Conservation (phyloP, 1,284 basidiomycete species). For the Leccinum pallidistipes region DNA sequence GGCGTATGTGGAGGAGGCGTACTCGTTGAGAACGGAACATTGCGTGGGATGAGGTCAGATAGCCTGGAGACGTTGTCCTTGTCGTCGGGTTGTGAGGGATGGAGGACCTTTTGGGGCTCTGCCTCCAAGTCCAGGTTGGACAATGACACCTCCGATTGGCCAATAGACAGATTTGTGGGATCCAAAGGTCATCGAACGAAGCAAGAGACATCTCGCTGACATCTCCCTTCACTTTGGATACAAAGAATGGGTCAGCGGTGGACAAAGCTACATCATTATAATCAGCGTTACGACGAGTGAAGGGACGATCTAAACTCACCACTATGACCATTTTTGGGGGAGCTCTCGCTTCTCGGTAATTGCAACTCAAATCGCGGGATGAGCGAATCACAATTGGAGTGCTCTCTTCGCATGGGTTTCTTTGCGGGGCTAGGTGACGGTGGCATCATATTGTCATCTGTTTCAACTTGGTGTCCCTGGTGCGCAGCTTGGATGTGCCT, state of each 20-base stretch:
- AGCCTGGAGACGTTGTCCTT: constrained; percentile 16
- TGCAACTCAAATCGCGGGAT: constrained; percentile 45
- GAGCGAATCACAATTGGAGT: constrained; percentile 31
- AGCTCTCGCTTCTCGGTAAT: constrained; percentile 19
- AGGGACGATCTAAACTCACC: constrained; percentile 16
- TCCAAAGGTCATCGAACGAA: constrained; percentile 36
- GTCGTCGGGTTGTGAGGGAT: constrained; percentile 11
- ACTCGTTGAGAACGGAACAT: constrained; percentile 27
- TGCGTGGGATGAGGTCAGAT: constrained; percentile 26
- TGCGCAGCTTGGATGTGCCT: constrained; percentile 48
- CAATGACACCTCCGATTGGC: constrained; percentile 35
- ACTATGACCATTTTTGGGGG: constrained; percentile 17
- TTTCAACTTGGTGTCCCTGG: constrained; percentile 40
- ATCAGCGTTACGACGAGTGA: not conserved
- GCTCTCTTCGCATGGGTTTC: constrained; percentile 13
- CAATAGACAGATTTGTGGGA: constrained; percentile 36
- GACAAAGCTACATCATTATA: constrained; percentile 11
- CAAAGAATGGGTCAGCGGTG: constrained; percentile 25
- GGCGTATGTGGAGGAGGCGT: constrained; percentile 27
- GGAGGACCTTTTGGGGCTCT: constrained; percentile 29
- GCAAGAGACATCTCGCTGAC: constrained; percentile 39
- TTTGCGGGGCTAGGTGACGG: constrained; percentile 62
- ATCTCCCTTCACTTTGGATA: constrained; percentile 32
- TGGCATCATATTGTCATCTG: constrained; percentile 53
- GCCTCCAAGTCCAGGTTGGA: constrained; percentile 33